Percentiles rank a stretch among this genome's conserved stretches.
Conservation (phyloP, 495 filamentous ascomycete species). For the Podospora tetraspora region DNA sequence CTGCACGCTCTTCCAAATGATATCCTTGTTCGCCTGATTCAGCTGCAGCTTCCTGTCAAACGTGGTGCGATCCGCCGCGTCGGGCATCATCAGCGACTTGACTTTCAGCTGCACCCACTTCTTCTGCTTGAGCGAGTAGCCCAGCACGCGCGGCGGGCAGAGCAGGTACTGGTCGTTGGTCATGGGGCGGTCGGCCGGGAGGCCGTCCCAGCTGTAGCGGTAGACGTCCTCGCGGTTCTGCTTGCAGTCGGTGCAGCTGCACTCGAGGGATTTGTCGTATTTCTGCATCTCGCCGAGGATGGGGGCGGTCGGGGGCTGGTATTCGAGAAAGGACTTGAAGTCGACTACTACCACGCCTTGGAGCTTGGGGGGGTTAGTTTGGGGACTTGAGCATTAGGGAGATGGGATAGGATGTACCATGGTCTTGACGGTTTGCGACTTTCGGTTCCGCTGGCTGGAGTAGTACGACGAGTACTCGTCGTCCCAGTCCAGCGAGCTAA, state of each 20-base stretch:
- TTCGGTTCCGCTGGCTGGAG: neutral
- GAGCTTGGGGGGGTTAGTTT: neutral
- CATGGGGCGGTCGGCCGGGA: neutral
- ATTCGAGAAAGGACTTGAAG: conserved; percentile 10
- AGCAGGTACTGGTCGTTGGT: conserved; percentile 23
- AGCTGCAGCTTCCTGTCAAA: conserved; percentile 11
- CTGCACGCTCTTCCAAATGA: conserved; percentile 8
- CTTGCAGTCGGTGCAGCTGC: conserved; percentile 9
- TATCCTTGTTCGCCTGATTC: conserved; percentile 4
- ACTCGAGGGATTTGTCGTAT: conserved; percentile 4
- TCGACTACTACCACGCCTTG: conserved; percentile 4
- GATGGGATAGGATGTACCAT: neutral
- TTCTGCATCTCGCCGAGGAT: conserved; percentile 6
- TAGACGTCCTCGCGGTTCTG: conserved; percentile 6
- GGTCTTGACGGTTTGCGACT: neutral
- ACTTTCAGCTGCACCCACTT: conserved; percentile 27
- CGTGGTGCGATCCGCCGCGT: neutral
- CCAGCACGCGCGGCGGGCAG: conserved; percentile 30
- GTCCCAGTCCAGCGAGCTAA: conserved; percentile 3
- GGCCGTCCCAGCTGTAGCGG: conserved; percentile 8
- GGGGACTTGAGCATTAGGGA: too few relatives aligned
- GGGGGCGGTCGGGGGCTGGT: conserved; percentile 5
- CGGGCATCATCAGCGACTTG: conserved; percentile 1
- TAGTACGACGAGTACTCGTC: neutral
- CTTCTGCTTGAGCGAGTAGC: conserved; percentile 27